Percentiles rank a stretch among this genome's conserved stretches.
These are phyloP conservation scores for Penicillium malachiteum DNA, from an alignment of 495 filamentous ascomycete genomes.

Conservation along the genomic window DNA sequence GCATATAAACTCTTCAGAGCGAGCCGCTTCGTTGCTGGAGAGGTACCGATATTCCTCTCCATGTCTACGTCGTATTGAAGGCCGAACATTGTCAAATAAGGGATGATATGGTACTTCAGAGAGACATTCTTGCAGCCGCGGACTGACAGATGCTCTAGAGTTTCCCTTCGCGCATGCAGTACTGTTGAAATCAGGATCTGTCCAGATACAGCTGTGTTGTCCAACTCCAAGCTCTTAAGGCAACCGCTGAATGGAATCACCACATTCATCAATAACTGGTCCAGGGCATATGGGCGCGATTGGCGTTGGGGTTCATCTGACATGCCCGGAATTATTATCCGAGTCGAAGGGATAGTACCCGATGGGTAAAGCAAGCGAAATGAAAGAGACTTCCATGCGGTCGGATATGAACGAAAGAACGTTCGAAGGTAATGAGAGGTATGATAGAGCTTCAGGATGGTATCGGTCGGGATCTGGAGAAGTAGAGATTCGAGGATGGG, in stretches of 20 bases:
- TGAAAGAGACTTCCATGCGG: conserved; percentile 61
- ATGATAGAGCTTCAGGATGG: conserved; percentile 58
- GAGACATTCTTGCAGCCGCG: conserved; percentile 66
- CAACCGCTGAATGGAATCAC: conserved; percentile 55
- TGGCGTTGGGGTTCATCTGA: conserved; percentile 42
- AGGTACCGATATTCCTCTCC: conserved; percentile 35
- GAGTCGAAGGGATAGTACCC: conserved; percentile 33
- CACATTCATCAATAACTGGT: conserved; percentile 56
- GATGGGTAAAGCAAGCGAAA: conserved; percentile 55
- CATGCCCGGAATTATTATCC: conserved; percentile 34
- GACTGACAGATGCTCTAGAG: conserved; percentile 58
- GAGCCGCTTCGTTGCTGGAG: conserved; percentile 37
- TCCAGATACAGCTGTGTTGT: conserved; percentile 61
- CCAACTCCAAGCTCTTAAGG: conserved; percentile 56
- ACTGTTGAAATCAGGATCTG: conserved; percentile 54
- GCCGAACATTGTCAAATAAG: conserved; percentile 53
- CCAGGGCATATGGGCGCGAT: conserved; percentile 56
- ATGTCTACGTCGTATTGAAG: conserved; percentile 46
- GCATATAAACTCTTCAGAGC: conserved; percentile 61
- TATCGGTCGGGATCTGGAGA: conserved; percentile 54
- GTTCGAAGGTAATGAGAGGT: conserved; percentile 53
- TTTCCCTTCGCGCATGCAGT: conserved; percentile 50
- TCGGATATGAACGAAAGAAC: conserved; percentile 56
- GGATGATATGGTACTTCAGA: conserved; percentile 63
- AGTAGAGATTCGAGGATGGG: conserved; percentile 59